A percentile compares a stretch with the other conserved stretches of the same genome.
Evolutionary conservation across 768 basidiomycete genomes (phyloP).

Genomic region (Tricholoma bakamatsutake): DNA sequence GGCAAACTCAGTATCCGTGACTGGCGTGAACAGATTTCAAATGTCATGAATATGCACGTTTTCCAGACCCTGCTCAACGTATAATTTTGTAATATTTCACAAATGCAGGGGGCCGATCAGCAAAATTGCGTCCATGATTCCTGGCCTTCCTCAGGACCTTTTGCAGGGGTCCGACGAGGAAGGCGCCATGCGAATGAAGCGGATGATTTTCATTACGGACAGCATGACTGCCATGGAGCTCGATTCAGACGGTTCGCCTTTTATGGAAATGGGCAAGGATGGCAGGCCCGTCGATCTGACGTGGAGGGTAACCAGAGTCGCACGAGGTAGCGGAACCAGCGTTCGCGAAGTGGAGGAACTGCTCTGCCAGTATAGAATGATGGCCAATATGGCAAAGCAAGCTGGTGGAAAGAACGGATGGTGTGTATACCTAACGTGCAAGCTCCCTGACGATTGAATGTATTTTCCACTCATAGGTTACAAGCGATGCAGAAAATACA

Average conservation of each 20-base stretch:
- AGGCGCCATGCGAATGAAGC: constrained; percentile 83
- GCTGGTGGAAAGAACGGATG: constrained; percentile 97
- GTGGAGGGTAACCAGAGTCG: constrained; percentile 86
- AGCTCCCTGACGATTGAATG: constrained; percentile 6
- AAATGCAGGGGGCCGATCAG: constrained; percentile 87
- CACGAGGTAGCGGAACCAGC: constrained; percentile 88
- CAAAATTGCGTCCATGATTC: constrained; percentile 99
- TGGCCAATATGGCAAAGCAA: constrained; percentile 98
- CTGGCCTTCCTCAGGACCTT: constrained; percentile 88
- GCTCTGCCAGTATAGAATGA: constrained; percentile 95
- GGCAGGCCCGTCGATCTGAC: constrained; percentile 84
- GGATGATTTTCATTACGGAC: constrained; percentile 98
- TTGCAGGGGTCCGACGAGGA: constrained; percentile 94
- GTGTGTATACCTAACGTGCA: constrained; percentile 32
- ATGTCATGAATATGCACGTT: constrained; percentile 95
- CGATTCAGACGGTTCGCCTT: constrained; percentile 89
- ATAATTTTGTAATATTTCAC: constrained; percentile 6
- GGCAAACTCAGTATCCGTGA: constrained; percentile 96
- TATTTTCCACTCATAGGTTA: constrained; percentile 38
- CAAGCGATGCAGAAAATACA: constrained; percentile 94
- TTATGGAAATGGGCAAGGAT: constrained; percentile 81
- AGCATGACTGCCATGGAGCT: constrained; percentile 93
- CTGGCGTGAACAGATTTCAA: constrained; percentile 96
- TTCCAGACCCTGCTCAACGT: constrained; percentile 2
- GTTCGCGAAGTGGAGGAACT: constrained; percentile 98